Evolutionary conservation across 140 eudicot species (phyloP).

Genomic region (Ambrosia hybrid): DNA sequence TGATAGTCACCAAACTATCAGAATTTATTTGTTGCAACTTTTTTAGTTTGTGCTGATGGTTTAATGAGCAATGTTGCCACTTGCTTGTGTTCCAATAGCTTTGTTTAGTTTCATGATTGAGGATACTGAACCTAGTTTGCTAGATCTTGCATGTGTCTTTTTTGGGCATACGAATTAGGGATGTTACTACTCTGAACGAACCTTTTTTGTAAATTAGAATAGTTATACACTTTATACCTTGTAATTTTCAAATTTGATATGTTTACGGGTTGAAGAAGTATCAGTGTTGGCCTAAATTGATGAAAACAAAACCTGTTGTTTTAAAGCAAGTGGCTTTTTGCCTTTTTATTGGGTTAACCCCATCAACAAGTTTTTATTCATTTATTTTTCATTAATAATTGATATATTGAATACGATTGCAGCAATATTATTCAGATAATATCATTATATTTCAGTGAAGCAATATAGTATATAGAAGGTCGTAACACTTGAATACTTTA

Average conservation of each 20-base stretch:
- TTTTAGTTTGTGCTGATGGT: neutral
- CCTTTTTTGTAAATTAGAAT: neutral
- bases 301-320: neutral
- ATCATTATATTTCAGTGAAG: too few species aligned
- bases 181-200: neutral
- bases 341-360: neutral
- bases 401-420: too few species aligned
- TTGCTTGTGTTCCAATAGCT: neutral
- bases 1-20: neutral
- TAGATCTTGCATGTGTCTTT: neutral
- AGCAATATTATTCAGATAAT: too few species aligned
- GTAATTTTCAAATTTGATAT: neutral
- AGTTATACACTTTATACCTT: neutral
- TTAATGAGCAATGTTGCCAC: neutral
- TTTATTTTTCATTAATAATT: too few species aligned
- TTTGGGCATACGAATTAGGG: conserved; percentile 7
- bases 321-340: neutral
- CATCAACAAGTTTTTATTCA: too few species aligned
- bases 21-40: neutral
- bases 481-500: too few species aligned
- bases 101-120: conserved; percentile 4
- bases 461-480: too few species aligned
- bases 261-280: conserved; percentile 1
- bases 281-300: neutral
- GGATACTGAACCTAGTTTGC: conserved; percentile 12